Conservation (phyloP, 164 flowering plant species). For the Aristolochia californica region DNA sequence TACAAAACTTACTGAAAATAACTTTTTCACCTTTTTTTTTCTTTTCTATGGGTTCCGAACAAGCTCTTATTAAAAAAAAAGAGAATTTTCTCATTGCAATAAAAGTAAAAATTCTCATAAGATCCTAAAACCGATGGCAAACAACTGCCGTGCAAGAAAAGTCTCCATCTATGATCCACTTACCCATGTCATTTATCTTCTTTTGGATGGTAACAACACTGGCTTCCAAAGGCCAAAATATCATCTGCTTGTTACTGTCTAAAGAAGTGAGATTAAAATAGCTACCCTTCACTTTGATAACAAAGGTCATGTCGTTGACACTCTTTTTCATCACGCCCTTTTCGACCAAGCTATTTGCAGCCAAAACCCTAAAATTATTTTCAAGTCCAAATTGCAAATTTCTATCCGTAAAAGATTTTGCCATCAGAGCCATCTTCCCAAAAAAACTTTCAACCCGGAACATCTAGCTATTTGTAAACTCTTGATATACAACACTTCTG, state of each 20-base stretch:
- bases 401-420: constrained; percentile 12
- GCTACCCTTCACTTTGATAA: constrained; percentile 15
- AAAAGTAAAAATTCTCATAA: constrained; percentile 8
- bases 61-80: too few relatives aligned
- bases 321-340: constrained; percentile 24
- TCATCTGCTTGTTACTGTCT: constrained; percentile 24
- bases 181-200: constrained; percentile 31
- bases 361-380: constrained; percentile 20
- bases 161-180: constrained; percentile 69
- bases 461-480: constrained; percentile 32
- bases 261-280: constrained; percentile 19
- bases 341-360: constrained; percentile 26
- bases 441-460: constrained; percentile 40
- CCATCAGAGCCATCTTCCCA: constrained; percentile 16
- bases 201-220: constrained; percentile 21
- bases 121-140: constrained; percentile 49
- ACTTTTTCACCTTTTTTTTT: too few relatives aligned
- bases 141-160: constrained; percentile 63
- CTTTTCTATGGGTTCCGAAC: too few relatives aligned
- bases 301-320: constrained; percentile 33
- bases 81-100: too few relatives aligned
- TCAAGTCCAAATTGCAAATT: constrained; percentile 11
- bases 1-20: too few relatives aligned
- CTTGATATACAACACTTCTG: constrained; percentile 31
- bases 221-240: constrained; percentile 44